Base-by-base conservation (phyloP, 2,329 filamentous ascomycete genomes). In the Alternaria dauci region DNA sequence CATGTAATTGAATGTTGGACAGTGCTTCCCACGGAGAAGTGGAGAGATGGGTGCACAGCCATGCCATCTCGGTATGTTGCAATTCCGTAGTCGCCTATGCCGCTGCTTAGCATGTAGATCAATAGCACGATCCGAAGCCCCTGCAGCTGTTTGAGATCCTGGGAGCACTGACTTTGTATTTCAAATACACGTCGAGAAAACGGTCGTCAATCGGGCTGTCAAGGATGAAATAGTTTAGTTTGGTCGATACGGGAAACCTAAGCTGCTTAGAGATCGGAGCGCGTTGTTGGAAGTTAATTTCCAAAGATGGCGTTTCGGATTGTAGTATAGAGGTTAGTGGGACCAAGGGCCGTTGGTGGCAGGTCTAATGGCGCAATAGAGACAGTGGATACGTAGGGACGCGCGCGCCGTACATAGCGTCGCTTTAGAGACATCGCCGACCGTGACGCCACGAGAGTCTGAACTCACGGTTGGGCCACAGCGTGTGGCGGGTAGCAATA, bases 341-440 rank as follows among this genome's bases (percentile, higher is more conserved):
- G 67, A 58, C 65, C 68, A 61, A 65, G 63, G 59, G 53, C 64
- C 65, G 68, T 72, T 71, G 57, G 52, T 41, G 43, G 44, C 52
- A 50, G 47, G 38, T 50, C 38, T 34, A 56, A 59, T 59, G 52
- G 57, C 52, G 57, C 57, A 59, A 56, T 59, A 18, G 57, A 47
- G 44, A 59, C 30, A 16, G 38, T 43, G 51, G 32, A 47, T 46
- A 55, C 52, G 39, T 41, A 26, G 44, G 36, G 6, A 44, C 61
- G 51, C 20, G 12, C 46, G 39, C 26, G 46, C 55, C 34, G 43
- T 52, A 50, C 39, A 30, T 57, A 52, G 51, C 43, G 54, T 59
- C 39, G 50, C 30, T 38, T 41, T 44, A 61, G 44, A 48, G 30
- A 63, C 32, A 56, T 71, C 61, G 66, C 63, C 64, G 67, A 70